phyloP scores from a whole-genome alignment of 108 stramenopile species.

The Cyclotella sp. region DNA sequence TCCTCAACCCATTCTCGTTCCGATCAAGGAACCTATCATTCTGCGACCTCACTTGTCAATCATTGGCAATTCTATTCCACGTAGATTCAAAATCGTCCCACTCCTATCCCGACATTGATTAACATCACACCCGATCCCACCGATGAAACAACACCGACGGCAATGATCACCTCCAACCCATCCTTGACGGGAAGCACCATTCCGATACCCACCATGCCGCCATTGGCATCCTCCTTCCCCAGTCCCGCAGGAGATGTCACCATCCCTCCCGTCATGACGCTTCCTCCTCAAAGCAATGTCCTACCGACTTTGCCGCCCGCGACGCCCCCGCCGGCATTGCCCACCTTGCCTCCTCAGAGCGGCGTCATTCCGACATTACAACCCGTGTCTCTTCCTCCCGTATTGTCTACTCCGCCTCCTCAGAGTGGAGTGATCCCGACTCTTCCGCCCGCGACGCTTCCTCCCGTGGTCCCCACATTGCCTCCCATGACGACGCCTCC shows the following conservation, averaged over 20 bases:
- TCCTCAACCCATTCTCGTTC: no score
- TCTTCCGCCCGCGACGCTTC: neutral
- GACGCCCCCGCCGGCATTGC: no score
- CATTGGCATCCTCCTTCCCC: neutral
- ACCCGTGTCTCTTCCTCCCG: no score
- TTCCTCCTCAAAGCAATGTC: neutral
- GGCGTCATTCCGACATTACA: no score
- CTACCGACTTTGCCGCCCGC: neutral
- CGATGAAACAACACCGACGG: neutral
- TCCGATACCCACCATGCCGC: neutral
- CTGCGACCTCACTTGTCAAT: no score
- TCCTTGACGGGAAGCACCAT: neutral
- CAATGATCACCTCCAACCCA: neutral
- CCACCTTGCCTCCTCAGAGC: no score
- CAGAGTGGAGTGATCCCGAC: neutral
- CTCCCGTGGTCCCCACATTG: neutral
- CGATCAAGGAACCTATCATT: no score
- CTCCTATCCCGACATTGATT: slow-evolving; percentile 18
- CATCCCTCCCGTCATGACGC: neutral
- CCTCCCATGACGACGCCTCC: no score
- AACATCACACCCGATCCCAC: slow-evolving; percentile 16
- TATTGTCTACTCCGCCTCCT: no score
- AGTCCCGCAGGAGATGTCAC: neutral
- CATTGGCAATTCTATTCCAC: no score
- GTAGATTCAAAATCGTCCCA: neutral